These are phyloP conservation scores for Solanum gracilifrons DNA, from an alignment of 257 asterid species.

Conservation along the genomic window DNA sequence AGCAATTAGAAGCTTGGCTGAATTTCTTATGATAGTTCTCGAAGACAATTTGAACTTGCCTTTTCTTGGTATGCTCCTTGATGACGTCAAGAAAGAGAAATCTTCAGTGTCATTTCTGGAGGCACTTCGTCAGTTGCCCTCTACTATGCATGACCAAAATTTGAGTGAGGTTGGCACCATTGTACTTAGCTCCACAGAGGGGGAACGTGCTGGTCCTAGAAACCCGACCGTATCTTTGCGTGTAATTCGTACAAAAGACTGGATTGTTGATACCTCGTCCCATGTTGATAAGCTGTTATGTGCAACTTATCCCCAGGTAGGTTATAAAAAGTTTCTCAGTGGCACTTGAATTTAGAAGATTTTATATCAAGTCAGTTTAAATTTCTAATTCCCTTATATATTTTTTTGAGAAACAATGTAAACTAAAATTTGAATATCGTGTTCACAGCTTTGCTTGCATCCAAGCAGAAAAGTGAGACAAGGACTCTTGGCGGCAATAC, in stretches of 20 bases:
- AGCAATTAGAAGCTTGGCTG: constrained; percentile 67
- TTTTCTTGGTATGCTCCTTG: constrained; percentile 9
- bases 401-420: neutral
- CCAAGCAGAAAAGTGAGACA: constrained; percentile 62
- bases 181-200: constrained; percentile 15
- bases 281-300: constrained; percentile 70
- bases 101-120: constrained; percentile 49
- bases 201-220: constrained; percentile 11
- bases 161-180: constrained; percentile 19
- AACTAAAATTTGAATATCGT: neutral
- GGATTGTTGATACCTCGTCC: constrained; percentile 54
- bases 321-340: constrained; percentile 10
- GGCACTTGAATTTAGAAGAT: neutral
- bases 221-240: constrained; percentile 37
- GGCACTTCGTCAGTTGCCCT: constrained; percentile 65
- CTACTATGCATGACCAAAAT: constrained; percentile 24
- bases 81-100: constrained; percentile 32
- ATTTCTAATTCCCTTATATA: neutral
- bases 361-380: neutral
- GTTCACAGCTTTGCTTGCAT: constrained; percentile 68
- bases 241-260: constrained; percentile 58
- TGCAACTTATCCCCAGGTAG: constrained; percentile 84
- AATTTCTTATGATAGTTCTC: constrained; percentile 63
- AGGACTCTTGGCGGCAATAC: constrained; percentile 56
- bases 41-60: constrained; percentile 38